Evolutionary conservation across 345 rosid genomes (phyloP).

Genomic region (Laguncularia racemosa): DNA sequence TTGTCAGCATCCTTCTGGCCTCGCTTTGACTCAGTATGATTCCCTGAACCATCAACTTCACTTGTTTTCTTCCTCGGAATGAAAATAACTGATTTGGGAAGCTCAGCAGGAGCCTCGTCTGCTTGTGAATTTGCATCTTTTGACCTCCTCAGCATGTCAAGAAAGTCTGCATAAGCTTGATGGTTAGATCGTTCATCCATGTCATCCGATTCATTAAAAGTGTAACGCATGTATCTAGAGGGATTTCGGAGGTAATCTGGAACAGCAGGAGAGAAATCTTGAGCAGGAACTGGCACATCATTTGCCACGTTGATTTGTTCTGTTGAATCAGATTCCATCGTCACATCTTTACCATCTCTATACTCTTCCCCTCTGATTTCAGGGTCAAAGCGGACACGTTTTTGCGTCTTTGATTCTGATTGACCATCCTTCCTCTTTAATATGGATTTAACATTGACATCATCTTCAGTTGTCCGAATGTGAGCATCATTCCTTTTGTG

Average conservation of each 20-base stretch:
- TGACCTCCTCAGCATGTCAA: slow-evolving; percentile 30
- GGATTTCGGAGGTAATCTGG: slow-evolving; percentile 84
- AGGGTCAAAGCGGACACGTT: slow-evolving; percentile 82
- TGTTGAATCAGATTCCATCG: slow-evolving; percentile 15
- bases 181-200: slow-evolving; percentile 60
- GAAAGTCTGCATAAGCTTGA: slow-evolving; percentile 56
- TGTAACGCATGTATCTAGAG: slow-evolving; percentile 60
- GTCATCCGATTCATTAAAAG: slow-evolving; percentile 42
- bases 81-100: slow-evolving; percentile 51
- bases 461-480: slow-evolving; percentile 26
- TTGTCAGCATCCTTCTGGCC: slow-evolving; percentile 17
- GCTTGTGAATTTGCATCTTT: slow-evolving; percentile 10
- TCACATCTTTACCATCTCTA: slow-evolving; percentile 24
- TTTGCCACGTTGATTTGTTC: slow-evolving; percentile 15
- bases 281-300: slow-evolving; percentile 16
- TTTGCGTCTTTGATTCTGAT: slow-evolving; percentile 42
- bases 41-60: slow-evolving; percentile 19
- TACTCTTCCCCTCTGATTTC: slow-evolving; percentile 22
- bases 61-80: slow-evolving; percentile 49
- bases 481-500: slow-evolving; percentile 3
- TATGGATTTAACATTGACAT: slow-evolving; percentile 47
- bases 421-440: slow-evolving; percentile 59
- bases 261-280: slow-evolving; percentile 24
- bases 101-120: slow-evolving; percentile 33
- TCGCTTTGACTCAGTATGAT: slow-evolving; percentile 14